These are phyloP conservation scores for Cryptococcus maquisensis DNA, from an alignment of 1,284 basidiomycete species.

Conservation along the genomic window DNA sequence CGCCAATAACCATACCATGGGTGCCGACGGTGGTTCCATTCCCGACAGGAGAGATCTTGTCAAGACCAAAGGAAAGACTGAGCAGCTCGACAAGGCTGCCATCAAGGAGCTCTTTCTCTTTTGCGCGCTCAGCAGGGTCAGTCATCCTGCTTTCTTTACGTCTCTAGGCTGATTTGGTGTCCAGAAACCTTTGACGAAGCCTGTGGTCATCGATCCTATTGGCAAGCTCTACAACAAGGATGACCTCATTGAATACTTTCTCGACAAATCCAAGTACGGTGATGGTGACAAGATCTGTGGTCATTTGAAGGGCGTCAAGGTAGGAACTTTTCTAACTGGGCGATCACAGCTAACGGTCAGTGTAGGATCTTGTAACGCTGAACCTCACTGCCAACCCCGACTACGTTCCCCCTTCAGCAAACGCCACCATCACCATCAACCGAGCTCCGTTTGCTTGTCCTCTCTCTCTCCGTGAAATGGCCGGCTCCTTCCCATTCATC, in stretches of 20 bases:
- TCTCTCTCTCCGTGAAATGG: constrained; percentile 87
- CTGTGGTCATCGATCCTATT: constrained; percentile 79
- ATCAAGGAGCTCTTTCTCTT: constrained; percentile 81
- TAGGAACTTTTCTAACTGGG: constrained; percentile 49
- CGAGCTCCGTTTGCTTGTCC: constrained; percentile 77
- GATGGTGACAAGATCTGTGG: constrained; percentile 80
- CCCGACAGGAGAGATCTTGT: constrained; percentile 49
- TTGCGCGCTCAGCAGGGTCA: constrained; percentile 86
- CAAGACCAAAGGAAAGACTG: constrained; percentile 42
- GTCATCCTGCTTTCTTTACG: constrained; percentile 16
- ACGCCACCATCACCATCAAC: constrained; percentile 47
- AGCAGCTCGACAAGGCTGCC: constrained; percentile 78
- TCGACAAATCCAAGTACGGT: constrained; percentile 69
- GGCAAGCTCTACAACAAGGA: constrained; percentile 95
- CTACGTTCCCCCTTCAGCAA: constrained; percentile 36
- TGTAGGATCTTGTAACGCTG: constrained; percentile 76
- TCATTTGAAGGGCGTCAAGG: constrained; percentile 81
- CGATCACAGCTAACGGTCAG: too few species aligned
- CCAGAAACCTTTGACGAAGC: constrained; percentile 74
- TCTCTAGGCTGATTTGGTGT: not conserved
- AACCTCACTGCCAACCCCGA: constrained; percentile 69
- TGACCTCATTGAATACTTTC: constrained; percentile 76
- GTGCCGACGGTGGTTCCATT: constrained; percentile 49
- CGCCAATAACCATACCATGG: constrained; percentile 25
- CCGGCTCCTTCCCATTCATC: constrained; percentile 78